A percentile compares a stretch with the other conserved stretches of the same genome.
Evolutionary conservation across 495 filamentous ascomycete genomes (phyloP).

Genomic region (Aspergillus baeticus): DNA sequence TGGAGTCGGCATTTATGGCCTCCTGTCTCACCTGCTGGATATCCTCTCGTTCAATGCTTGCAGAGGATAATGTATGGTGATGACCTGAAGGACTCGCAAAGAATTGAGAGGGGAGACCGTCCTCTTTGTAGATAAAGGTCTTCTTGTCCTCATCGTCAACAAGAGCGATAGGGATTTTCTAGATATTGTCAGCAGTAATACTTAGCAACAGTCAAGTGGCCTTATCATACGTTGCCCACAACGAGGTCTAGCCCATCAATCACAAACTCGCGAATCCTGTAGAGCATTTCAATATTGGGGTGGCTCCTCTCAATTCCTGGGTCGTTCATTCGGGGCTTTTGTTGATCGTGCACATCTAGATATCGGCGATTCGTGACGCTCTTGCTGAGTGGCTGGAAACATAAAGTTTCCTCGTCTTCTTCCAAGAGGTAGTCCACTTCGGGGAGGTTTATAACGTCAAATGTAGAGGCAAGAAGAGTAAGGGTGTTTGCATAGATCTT

Average conservation of each 20-base stretch:
- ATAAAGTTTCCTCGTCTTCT: conserved; percentile 73
- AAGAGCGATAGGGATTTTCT: conserved; percentile 47
- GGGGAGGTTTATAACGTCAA: conserved; percentile 56
- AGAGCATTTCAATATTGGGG: conserved; percentile 69
- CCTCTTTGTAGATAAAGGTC: conserved; percentile 56
- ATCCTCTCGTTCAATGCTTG: conserved; percentile 45
- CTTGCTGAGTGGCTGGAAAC: conserved; percentile 66
- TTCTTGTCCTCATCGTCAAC: conserved; percentile 48
- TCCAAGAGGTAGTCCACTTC: conserved; percentile 67
- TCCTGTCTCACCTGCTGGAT: conserved; percentile 36
- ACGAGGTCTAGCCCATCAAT: conserved; percentile 62
- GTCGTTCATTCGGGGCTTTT: conserved; percentile 58
- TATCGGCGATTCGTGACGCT: conserved; percentile 50
- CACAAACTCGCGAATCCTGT: conserved; percentile 65
- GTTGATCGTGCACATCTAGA: conserved; percentile 35
- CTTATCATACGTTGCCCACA: conserved; percentile 45
- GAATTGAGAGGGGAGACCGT: conserved; percentile 51
- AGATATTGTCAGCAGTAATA: conserved; percentile 5
- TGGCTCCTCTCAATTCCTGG: conserved; percentile 55
- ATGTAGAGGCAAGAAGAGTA: conserved; percentile 61
- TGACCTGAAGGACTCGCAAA: conserved; percentile 43
- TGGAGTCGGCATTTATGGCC: conserved; percentile 31
- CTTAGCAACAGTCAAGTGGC: not conserved
- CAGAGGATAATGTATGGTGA: conserved; percentile 36
- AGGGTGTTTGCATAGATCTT: conserved; percentile 67